Evolutionary conservation across 2,329 filamentous ascomycete species (phyloP), one percentile per base, ranked within the genome.

Genomic region (Ilyonectria sp.): DNA sequence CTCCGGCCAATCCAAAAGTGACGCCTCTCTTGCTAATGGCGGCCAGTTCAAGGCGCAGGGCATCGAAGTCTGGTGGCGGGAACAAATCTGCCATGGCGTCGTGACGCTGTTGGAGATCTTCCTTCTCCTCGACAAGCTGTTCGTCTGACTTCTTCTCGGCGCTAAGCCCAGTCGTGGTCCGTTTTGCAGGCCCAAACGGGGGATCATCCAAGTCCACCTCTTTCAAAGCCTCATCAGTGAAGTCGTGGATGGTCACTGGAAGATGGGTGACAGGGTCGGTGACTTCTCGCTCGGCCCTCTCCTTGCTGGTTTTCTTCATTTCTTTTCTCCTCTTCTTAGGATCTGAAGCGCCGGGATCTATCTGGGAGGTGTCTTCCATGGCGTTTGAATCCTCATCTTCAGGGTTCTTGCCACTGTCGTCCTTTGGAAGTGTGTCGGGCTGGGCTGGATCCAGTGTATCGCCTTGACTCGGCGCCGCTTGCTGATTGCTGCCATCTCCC

Each of bases 191-290:
- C 2, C 82, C 83, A 19, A 81, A 58, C 60, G 79, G n/a, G 67
- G 79, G 71, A 6, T 79, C 70, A 49, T 81, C 78, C 19, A 66
- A 59, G 10, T 77, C 75, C 19, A 79, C 69, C 8, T 78, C 72
- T 17, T 82, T 75, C 13, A 93, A 81, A 59, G 92, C 89, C 44
- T 89, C 86, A 31, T 86, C 84, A 0, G 91, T 93, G 73, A 90
- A 90, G 75, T 93, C 92, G 75, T 92, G 90, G 40, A 93, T 91
- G 40, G 81, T 83, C 54, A 93, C 86, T 2, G 91, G 91, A 3
- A 93, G 83, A 79, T 93, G 92, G 1, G 92, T 94, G 44, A 93
- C 86, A 0, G 91, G 91, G 74, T 94, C 92, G 1, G 91, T 93
- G 53, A 93, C 91, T 75, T 92, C 85, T 66, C 86, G 82, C n/a